These are phyloP conservation scores for Gossypium mustelinum DNA, from an alignment of 345 rosid species.

Conservation along the genomic window DNA sequence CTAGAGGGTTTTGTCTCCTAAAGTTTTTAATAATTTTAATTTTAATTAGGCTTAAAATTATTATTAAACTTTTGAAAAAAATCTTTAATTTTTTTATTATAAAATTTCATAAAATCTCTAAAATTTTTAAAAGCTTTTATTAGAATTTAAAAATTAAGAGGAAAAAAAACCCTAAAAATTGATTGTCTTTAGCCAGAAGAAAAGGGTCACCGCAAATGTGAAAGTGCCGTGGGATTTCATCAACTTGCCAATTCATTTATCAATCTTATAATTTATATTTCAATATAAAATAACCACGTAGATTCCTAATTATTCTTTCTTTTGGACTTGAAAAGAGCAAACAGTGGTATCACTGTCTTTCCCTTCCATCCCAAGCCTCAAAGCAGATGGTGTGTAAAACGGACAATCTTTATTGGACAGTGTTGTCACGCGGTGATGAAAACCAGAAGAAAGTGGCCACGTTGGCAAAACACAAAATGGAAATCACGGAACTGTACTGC, in stretches of 20 bases:
- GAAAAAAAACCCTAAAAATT: not conserved
- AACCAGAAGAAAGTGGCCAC: not conserved
- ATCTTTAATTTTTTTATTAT: too few relatives aligned
- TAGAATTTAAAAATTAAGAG: not conserved
- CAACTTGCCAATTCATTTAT: not conserved
- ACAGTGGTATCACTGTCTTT: not conserved
- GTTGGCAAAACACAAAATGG: slow-evolving; percentile 2
- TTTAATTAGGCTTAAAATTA: too few relatives aligned
- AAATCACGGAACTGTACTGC: slow-evolving; percentile 14
- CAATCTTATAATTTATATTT: not conserved
- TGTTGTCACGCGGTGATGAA: not conserved
- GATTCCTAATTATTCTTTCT: not conserved
- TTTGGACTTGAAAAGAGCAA: not conserved
- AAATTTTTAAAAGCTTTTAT: too few relatives aligned
- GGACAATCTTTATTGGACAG: not conserved
- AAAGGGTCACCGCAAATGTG: not conserved
- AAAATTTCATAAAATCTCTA: too few relatives aligned
- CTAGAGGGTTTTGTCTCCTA: too few relatives aligned
- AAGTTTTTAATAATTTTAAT: too few relatives aligned
- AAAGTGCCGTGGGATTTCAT: not conserved
- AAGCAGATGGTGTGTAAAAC: not conserved
- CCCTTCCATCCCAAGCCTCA: not conserved
- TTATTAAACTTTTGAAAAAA: too few relatives aligned
- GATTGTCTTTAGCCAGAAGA: not conserved
- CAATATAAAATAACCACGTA: not conserved